Base-by-base conservation (phyloP, 2,329 filamentous ascomycete genomes). In the Pseudopithomyces maydicus region DNA sequence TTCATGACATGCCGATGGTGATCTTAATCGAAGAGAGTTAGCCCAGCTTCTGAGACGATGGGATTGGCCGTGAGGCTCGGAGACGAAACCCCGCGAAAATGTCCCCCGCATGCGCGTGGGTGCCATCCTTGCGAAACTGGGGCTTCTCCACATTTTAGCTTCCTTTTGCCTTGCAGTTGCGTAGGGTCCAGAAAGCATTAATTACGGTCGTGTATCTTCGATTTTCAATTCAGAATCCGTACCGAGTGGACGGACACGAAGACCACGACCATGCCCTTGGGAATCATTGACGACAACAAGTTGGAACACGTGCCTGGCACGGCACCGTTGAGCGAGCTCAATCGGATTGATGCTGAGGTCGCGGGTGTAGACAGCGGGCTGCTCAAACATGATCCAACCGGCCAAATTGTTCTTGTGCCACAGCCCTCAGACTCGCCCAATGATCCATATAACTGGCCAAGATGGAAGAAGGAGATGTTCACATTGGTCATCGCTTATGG, bases 371-470 rank as follows among this genome's bases (percentile, higher is more conserved):
- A 66, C 36, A 54, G 52, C 20, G 51, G 51, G 6, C 54, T 66
- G 17, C 60, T 68, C 33, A 68, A 68, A 48, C 66, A 67, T 38
- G 66, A 68, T 53, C 33, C 57, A 11, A 59, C 59, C 3, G 76
- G 74, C 22, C 53, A 69, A 39, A 82, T 79, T 7, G 77, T 82
- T 26, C 73, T 84, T 52, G 81, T 84, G 17, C 83, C 82, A 1
- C 82, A 84, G 65, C 82, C 82, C 0, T 80, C 77, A 48, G 78
- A 64, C 39, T 79, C 82, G 43, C 75, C 78, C 1, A 75, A 79
- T 35, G 82, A 85, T 58, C 82, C 82, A 0, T 73, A 84, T 51
- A 85, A 85, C 64, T 85, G 82, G 83, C 60, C 63, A 29, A 52
- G 62, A 63, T 65, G 65, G 65, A 63, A 67, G 54, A 69, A 69